A percentile compares a stretch with the other conserved stretches of the same genome.
Evolutionary conservation across 306 rosid genomes (phyloP).

Genomic region (Comarum palustre): DNA sequence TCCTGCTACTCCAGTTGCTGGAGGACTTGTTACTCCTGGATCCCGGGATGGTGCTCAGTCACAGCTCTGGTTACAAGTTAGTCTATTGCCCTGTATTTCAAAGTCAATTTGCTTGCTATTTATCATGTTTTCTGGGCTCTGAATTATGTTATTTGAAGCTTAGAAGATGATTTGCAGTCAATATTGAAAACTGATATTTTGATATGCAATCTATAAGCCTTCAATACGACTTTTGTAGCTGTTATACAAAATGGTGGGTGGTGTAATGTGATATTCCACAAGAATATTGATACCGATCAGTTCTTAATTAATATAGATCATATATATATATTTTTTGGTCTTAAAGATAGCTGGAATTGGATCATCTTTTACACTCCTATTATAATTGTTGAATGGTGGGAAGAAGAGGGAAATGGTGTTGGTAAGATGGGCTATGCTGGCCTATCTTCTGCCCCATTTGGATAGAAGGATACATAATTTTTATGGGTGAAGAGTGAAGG

Average conservation of each 20-base stretch:
- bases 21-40: conserved; percentile 68
- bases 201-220: neutral
- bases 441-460: neutral
- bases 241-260: neutral
- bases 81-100: conserved; percentile 14
- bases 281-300: neutral
- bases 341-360: neutral
- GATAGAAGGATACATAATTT: neutral
- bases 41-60: conserved; percentile 84
- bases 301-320: neutral
- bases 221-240: neutral
- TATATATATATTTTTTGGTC: neutral
- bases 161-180: neutral
- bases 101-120: conserved; percentile 1
- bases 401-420: neutral
- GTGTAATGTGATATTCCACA: neutral
- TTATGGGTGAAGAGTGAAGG: neutral
- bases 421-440: neutral
- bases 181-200: neutral
- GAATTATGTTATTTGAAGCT: neutral
- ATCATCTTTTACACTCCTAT: neutral
- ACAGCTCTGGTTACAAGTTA: conserved; percentile 88
- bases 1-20: conserved; percentile 73
- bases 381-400: neutral
- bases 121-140: neutral